Evolutionary conservation across 345 rosid species (phyloP).

Genomic region (Hibiscus syriacus): DNA sequence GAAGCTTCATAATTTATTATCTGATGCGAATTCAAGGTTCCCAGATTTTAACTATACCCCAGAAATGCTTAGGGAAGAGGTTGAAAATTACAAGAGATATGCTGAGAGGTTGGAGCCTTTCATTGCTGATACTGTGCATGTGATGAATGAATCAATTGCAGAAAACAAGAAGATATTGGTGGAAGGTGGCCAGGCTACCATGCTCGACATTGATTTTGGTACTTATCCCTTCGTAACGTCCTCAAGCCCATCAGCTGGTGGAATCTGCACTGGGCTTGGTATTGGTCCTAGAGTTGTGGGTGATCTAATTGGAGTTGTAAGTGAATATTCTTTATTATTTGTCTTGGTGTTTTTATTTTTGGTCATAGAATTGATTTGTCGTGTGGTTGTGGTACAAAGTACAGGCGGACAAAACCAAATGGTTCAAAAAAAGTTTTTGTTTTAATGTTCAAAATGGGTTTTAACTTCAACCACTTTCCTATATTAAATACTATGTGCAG

Average conservation of each 20-base stretch:
- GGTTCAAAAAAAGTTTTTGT: neutral
- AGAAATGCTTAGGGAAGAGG: slow-evolving; percentile 76
- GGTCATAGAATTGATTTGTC: neutral
- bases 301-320: slow-evolving; percentile 91
- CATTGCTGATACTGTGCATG: slow-evolving; percentile 78
- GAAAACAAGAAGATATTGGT: slow-evolving; percentile 80
- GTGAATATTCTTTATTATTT: slow-evolving; percentile 15
- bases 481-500: slow-evolving; percentile 25
- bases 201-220: slow-evolving; percentile 93
- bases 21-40: slow-evolving; percentile 81
- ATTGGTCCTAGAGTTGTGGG: slow-evolving; percentile 88
- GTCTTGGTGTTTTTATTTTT: neutral
- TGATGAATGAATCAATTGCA: slow-evolving; percentile 67
- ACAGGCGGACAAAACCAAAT: neutral
- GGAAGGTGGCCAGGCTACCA: slow-evolving; percentile 99
- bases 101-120: slow-evolving; percentile 91
- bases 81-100: slow-evolving; percentile 80
- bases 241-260: slow-evolving; percentile 97
- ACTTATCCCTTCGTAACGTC: slow-evolving; percentile 98
- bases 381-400: neutral
- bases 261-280: slow-evolving; percentile 92
- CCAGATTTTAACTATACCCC: slow-evolving; percentile 56
- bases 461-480: neutral
- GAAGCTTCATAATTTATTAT: slow-evolving; percentile 67
- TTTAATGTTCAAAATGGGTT: neutral